phyloP scores from a whole-genome alignment of 2,329 filamentous ascomycete genomes.

The Penicillium thymicola region DNA sequence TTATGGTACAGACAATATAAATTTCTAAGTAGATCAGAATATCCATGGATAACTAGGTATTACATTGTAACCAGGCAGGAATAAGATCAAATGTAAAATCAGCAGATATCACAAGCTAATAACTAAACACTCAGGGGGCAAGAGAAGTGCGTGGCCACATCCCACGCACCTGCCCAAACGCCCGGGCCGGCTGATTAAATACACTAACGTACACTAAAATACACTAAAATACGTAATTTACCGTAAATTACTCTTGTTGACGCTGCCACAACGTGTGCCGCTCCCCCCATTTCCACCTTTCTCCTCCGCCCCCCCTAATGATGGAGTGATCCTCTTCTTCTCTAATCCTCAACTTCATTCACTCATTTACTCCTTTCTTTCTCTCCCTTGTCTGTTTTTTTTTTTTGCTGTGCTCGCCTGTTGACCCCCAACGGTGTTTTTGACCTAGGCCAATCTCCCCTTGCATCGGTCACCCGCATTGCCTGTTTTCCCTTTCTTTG shows the following conservation, averaged over 20 bases:
- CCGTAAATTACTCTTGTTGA: slow-evolving; percentile 14
- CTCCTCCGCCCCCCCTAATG: slow-evolving; percentile 4
- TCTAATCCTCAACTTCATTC: slow-evolving; percentile 18
- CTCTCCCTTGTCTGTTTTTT: slow-evolving; percentile 17
- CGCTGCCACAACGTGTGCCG: slow-evolving; percentile 20
- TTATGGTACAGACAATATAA: neutral
- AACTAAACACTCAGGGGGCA: neutral
- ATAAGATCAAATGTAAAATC: neutral
- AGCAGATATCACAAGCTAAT: neutral
- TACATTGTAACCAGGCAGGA: neutral
- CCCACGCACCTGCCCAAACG: neutral
- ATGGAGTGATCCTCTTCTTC: slow-evolving; percentile 5
- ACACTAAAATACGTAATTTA: slow-evolving; percentile 1
- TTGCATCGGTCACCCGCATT: slow-evolving; percentile 21
- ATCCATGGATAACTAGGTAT: neutral
- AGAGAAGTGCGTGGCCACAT: slow-evolving; percentile 8
- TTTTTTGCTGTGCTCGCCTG: slow-evolving; percentile 6
- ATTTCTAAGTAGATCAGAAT: neutral
- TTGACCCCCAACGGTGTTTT: slow-evolving; percentile 15
- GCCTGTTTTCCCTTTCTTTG: slow-evolving; percentile 15
- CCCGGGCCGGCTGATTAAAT: neutral
- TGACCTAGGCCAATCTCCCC: slow-evolving; percentile 25
- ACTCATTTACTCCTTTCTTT: slow-evolving; percentile 28
- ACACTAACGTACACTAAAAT: neutral
- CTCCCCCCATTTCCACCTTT: slow-evolving; percentile 17